A percentile compares a stretch with the other conserved stretches of the same genome.
Conservation (phyloP, 2,329 filamentous ascomycete genomes). For the Cladobotryum mycophilum region DNA sequence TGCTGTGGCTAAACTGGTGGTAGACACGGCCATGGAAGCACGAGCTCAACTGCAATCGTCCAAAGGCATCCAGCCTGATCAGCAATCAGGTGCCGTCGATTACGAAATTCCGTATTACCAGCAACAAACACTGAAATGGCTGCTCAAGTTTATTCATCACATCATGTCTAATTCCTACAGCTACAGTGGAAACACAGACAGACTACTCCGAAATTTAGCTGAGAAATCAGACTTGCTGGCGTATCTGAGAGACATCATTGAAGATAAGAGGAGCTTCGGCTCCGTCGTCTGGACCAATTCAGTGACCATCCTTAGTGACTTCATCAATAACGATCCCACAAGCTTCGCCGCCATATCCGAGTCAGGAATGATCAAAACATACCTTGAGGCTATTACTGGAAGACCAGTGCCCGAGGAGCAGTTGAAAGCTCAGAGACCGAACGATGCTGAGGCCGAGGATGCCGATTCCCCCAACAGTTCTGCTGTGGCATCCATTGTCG, state of each 20-base stretch:
- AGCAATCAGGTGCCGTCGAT: conserved; percentile 77
- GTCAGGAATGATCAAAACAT: conserved; percentile 79
- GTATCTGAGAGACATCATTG: conserved; percentile 74
- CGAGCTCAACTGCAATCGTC: conserved; percentile 59
- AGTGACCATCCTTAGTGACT: conserved; percentile 85
- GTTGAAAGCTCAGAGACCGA: conserved; percentile 23
- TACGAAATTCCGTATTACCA: conserved; percentile 91
- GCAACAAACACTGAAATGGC: conserved; percentile 86
- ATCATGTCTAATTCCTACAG: conserved; percentile 74
- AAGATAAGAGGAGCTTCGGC: conserved; percentile 73
- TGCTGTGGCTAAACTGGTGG: conserved; percentile 79
- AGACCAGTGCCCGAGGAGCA: conserved; percentile 33
- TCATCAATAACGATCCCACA: conserved; percentile 97
- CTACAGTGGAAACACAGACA: conserved; percentile 75
- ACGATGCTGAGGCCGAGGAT: conserved; percentile 27
- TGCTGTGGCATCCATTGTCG: conserved; percentile 32
- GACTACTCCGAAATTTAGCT: conserved; percentile 84
- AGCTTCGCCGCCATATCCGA: conserved; percentile 95
- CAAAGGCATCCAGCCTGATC: conserved; percentile 62
- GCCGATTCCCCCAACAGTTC: conserved; percentile 34
- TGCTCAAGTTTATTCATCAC: conserved; percentile 94
- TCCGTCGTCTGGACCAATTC: conserved; percentile 95
- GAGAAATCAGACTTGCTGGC: conserved; percentile 81
- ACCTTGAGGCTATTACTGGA: conserved; percentile 74
- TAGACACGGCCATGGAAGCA: conserved; percentile 68